Percentiles rank a stretch among this genome's conserved stretches.
Evolutionary conservation across 176 grass and related monocot genomes (phyloP).

Genomic region (Carex scoparia): DNA sequence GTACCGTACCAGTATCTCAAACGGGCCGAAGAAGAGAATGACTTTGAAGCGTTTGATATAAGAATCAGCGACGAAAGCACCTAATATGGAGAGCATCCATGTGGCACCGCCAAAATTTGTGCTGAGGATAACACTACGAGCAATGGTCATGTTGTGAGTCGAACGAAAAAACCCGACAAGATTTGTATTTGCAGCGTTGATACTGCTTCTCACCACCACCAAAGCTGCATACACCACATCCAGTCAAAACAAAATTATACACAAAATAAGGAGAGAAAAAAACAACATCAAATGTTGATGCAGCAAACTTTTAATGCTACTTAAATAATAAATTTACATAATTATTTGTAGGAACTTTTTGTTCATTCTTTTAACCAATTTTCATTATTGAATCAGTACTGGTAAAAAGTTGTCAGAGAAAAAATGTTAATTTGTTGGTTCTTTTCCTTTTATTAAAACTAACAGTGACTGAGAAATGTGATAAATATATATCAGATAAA

Average conservation of each 20-base stretch:
- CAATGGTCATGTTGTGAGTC: conserved; percentile 18
- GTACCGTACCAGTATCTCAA: conserved; percentile 1
- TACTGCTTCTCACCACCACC: conserved; percentile 21
- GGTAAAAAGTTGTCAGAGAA: background rate
- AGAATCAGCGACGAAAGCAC: conserved; percentile 4
- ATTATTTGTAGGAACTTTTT: background rate
- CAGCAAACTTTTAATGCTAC: background rate
- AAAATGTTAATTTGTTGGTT: no score
- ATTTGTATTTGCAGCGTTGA: conserved; percentile 23
- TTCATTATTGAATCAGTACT: background rate
- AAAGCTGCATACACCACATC: background rate
- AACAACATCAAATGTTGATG: no score
- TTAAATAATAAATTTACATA: background rate
- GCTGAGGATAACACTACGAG: conserved; percentile 16
- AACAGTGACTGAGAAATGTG: no score
- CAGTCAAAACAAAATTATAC: background rate
- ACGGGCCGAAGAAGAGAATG: conserved; percentile 8
- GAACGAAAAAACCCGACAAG: conserved; percentile 16
- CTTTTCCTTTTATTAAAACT: no score
- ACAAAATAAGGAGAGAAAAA: background rate
- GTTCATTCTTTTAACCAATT: background rate
- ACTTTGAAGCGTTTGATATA: conserved; percentile 24
- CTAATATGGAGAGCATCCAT: conserved; percentile 19
- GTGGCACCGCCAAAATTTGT: conserved; percentile 8
- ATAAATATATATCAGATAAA: background rate